These are phyloP conservation scores for Diphasiastrum complanatum DNA, from an alignment of 83 land plant genomes.

Conservation along the genomic window DNA sequence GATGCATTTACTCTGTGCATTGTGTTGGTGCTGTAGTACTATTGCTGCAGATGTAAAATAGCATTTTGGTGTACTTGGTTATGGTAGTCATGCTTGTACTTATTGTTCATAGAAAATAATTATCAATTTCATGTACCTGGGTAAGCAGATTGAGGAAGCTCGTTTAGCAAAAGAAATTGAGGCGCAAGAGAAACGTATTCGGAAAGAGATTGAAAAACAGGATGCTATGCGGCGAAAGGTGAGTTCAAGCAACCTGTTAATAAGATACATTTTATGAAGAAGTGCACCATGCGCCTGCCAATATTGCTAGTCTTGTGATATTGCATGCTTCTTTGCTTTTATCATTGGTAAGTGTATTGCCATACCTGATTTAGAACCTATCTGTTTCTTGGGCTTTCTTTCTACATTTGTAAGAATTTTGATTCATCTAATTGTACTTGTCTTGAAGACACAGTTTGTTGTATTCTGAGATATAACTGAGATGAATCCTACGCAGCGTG, in stretches of 20 bases:
- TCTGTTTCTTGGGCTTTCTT: no score
- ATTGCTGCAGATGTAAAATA: no score
- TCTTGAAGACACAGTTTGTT: background rate
- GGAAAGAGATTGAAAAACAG: constrained; percentile 70
- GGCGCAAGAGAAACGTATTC: constrained; percentile 53
- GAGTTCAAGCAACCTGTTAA: background rate
- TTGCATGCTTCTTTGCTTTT: no score
- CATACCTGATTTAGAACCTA: no score
- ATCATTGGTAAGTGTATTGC: no score
- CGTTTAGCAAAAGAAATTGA: constrained; percentile 56
- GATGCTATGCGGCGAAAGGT: constrained; percentile 70
- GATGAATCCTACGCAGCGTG: constrained; percentile 15
- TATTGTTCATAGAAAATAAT: background rate
- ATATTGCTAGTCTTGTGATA: no score
- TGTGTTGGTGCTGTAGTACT: no score
- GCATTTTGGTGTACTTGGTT: background rate
- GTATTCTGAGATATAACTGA: constrained; percentile 1
- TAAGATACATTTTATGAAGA: background rate
- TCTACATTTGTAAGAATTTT: background rate
- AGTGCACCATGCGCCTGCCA: no score
- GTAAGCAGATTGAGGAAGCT: constrained; percentile 58
- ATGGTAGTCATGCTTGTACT: background rate
- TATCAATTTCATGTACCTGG: background rate
- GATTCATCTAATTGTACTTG: background rate
- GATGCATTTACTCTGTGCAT: no score